Base-by-base conservation (phyloP, 352 stramenopile genomes). In the Globisporangium paroecandrum region DNA sequence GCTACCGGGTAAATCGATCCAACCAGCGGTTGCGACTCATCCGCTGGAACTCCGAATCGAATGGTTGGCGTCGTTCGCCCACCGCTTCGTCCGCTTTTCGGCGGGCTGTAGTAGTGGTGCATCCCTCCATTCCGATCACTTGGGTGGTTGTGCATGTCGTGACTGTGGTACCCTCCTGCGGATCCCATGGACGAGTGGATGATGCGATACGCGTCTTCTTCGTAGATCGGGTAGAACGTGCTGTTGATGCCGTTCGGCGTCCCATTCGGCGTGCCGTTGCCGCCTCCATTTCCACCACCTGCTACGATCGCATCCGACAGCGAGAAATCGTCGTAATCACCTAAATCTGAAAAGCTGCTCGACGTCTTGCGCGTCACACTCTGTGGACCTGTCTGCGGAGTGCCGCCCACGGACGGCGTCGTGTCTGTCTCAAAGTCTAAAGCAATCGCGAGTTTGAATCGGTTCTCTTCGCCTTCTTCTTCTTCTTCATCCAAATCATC, bases 281-380 rank as follows among this genome's bases (percentile, higher is more conserved):
- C 71, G 9, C 71, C 70, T 67, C 66, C 20, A 74, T 75, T 73
- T 38, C 70, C 77, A n/a, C 49, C 65, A 32, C 62, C 29, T 2
- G 65, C 49, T 49, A 83, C 76, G 5, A 84, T 85, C 22, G 78
- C 81, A 58, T 94, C 85, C 0, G 84, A 70, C 58, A 92, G 85
- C 18, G 82, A 82, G 36, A 93, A 94, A 56, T 94, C 86, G 55
- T 96, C 88, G 58, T 90, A 93, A 55, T 96, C 88, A 10, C 86
- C 88, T 15, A 96, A 62, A 74, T 96, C 88, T 8, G 88, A 96
- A 72, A 96, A 96, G 58, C 88, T 96, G 61, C 83, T 94, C 10
- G 84, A 94, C 10, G 81, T 92, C 70, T 96, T 89, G n/a, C 88
- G 79, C 15, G 81, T 86, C 46, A 77, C 72, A 62, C 79, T 89